phyloP scores from a whole-genome alignment of 148 eudicot genomes.

The Hydrangea macrophylla region DNA sequence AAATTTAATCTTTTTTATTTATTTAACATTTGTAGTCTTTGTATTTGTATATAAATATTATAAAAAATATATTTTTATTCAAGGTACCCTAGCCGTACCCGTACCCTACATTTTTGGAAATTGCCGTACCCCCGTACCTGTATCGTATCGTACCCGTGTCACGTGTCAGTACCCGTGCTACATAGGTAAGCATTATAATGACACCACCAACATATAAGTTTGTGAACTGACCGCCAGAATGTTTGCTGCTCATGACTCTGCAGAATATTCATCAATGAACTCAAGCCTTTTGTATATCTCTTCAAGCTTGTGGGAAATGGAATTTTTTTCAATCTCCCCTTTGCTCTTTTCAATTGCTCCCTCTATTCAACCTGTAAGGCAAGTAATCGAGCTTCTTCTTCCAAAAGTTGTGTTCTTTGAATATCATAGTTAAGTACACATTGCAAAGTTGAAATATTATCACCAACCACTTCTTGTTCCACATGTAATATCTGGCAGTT shows the following conservation, averaged over 20 bases:
- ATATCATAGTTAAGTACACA: conserved; percentile 86
- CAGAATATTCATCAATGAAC: conserved; percentile 90
- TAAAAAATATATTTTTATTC: no score
- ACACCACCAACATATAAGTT: neutral
- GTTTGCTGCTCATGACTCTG: conserved; percentile 91
- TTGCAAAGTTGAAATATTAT: conserved; percentile 80
- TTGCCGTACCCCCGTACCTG: no score
- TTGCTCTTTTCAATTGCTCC: conserved; percentile 50
- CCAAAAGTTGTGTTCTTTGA: conserved; percentile 75
- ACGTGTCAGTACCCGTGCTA: no score
- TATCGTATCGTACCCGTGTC: no score
- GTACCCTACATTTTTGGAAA: no score
- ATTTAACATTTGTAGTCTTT: no score
- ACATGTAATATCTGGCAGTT: conserved; percentile 96
- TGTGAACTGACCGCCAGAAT: conserved; percentile 83
- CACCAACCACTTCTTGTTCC: conserved; percentile 98
- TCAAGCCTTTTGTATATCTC: conserved; percentile 91
- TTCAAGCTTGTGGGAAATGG: conserved; percentile 62
- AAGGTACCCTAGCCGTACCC: no score
- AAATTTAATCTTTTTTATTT: no score
- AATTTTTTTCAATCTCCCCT: conserved; percentile 51
- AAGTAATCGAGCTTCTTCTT: conserved; percentile 76
- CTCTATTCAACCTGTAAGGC: conserved; percentile 69
- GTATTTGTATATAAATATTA: no score
- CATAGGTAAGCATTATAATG: no score